Percentiles rank a stretch among this genome's conserved stretches.
phyloP scores from a whole-genome alignment of 768 basidiomycete species.

The Mycena filopes region DNA sequence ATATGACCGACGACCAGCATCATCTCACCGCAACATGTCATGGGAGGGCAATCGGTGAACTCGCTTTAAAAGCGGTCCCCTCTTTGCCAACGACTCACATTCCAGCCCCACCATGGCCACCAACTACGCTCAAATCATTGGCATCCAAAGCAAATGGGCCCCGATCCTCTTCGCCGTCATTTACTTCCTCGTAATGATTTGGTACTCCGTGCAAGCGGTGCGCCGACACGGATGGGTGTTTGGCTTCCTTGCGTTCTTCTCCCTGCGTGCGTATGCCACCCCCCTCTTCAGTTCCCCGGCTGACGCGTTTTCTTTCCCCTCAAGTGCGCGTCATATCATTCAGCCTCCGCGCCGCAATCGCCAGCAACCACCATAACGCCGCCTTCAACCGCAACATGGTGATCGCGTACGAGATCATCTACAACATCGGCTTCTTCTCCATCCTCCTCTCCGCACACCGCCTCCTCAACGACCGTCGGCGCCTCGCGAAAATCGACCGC shows the following conservation, averaged over 20 bases:
- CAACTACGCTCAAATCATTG: slow-evolving; percentile 26
- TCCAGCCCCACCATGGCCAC: slow-evolving; percentile 27
- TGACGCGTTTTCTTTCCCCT: not conserved
- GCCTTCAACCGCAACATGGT: slow-evolving; percentile 27
- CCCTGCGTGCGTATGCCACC: slow-evolving; percentile 9
- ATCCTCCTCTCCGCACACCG: slow-evolving; percentile 31
- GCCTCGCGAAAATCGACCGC: slow-evolving; percentile 16
- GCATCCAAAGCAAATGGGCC: slow-evolving; percentile 31
- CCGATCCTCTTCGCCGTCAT: slow-evolving; percentile 30
- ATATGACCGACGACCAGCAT: too few species aligned
- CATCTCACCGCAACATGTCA: too few species aligned
- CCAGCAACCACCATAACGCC: slow-evolving; percentile 24
- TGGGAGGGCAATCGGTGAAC: too few species aligned
- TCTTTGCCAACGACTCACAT: too few species aligned
- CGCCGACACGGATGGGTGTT: slow-evolving; percentile 21
- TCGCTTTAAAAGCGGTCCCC: too few species aligned
- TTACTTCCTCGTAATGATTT: slow-evolving; percentile 24
- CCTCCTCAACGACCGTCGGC: slow-evolving; percentile 27
- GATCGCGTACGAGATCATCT: slow-evolving; percentile 27
- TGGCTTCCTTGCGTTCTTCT: slow-evolving; percentile 20
- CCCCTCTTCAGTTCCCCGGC: not conserved
- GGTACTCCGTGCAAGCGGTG: slow-evolving; percentile 20
- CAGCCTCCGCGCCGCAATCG: slow-evolving; percentile 28
- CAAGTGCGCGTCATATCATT: slow-evolving; percentile 31
- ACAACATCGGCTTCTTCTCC: slow-evolving; percentile 33